Evolutionary conservation across 257 asterid genomes (phyloP).

Genomic region (Osmanthus fragrans): DNA sequence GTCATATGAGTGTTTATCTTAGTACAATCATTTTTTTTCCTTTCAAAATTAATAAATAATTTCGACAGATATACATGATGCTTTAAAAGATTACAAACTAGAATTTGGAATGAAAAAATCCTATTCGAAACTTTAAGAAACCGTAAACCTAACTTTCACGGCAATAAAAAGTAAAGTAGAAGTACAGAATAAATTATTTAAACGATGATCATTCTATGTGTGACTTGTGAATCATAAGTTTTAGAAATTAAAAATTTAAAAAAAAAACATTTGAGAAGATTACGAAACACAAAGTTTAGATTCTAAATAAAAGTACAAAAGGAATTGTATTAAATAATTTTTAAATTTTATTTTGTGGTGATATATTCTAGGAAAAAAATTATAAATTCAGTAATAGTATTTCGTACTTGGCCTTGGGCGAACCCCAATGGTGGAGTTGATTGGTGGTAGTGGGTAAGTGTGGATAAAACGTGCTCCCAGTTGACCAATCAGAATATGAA

Average conservation of each 20-base stretch:
- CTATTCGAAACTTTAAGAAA: background rate
- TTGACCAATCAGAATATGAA: slow-evolving; percentile 59
- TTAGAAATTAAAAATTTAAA: background rate
- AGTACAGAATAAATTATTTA: background rate
- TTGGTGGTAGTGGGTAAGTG: slow-evolving; percentile 40
- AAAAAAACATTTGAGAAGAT: background rate
- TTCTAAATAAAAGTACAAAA: background rate
- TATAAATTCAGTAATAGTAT: background rate
- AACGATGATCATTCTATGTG: background rate
- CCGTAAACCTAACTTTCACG: background rate
- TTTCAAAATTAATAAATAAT: background rate
- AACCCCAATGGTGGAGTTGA: slow-evolving; percentile 5
- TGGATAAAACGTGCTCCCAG: slow-evolving; percentile 70
- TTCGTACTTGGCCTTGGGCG: background rate
- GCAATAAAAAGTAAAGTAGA: background rate
- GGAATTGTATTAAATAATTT: background rate
- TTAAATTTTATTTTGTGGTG: background rate
- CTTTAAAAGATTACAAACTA: background rate
- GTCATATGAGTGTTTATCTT: background rate
- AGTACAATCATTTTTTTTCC: too few relatives aligned
- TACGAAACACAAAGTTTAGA: background rate
- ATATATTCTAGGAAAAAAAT: background rate
- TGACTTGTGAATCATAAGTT: background rate
- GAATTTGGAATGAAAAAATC: background rate
- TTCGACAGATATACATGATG: too few relatives aligned